Evolutionary conservation across 2,329 filamentous ascomycete species (phyloP), one percentile per base, ranked within the genome.

Genomic region (Colletotrichum somersetense): DNA sequence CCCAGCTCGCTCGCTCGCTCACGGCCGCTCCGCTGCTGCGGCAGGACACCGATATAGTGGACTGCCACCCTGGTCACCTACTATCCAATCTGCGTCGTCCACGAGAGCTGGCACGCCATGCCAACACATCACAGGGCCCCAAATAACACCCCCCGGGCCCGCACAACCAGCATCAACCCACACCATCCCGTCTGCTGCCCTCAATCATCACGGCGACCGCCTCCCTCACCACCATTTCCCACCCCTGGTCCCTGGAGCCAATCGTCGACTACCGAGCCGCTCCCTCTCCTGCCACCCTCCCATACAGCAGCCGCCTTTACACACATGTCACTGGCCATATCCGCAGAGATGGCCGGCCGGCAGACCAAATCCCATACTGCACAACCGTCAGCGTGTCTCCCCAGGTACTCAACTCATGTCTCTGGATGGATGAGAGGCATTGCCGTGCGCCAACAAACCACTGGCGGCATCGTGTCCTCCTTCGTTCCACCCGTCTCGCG

Each of bases 31-130:
- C 44, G 42, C 46, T 50, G 23, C 33, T 64, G 35, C 53, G 35
- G 44, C 53, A 56, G 53, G 53, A 59, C 62, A 44, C 67, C 57
- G 50, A 52, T 58, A 40, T 59, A 40, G 50, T 55, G 52, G 38
- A n/a, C 44, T 40, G 35, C 58, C 73, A 68, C 65, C 53, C 56
- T 61, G 63, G 65, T 67, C 71, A 33, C 46, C 62, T 53, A 20
- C 61, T 56, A 62, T 69, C 74, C 74, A 75, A 75, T 75, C 68
- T 72, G 64, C 74, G 50, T 62, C 69, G 72, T 73, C 72, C 74
- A 75, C 74, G 74, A 75, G 57, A 64, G 72, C 62, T 65, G 66
- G 64, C 68, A 70, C 64, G 66, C 62, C 67, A 70, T 75, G 73
- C 68, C 73, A 75, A 70, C 73, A 40, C 73, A 75, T 72, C 73